These are phyloP conservation scores for Collybiopsis luxurians DNA, from an alignment of 768 basidiomycete species.

Conservation along the genomic window DNA sequence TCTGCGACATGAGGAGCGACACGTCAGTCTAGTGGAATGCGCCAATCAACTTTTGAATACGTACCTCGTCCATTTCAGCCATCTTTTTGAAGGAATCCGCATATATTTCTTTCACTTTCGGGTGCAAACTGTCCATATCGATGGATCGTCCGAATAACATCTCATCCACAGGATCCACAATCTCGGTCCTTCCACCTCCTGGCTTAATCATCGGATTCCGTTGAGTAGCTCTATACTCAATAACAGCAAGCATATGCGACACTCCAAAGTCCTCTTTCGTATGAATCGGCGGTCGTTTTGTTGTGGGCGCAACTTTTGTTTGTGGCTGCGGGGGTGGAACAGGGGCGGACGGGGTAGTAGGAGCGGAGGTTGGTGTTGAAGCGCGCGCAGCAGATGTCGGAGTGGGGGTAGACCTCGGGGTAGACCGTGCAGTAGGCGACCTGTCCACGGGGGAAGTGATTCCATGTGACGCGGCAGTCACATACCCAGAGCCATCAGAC, in stretches of 20 bases:
- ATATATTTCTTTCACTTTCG: conserved; percentile 69
- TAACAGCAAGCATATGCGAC: conserved; percentile 82
- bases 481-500: conserved; percentile 28
- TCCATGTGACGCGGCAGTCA: conserved; percentile 15
- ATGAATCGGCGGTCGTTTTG: conserved; percentile 40
- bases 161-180: conserved; percentile 65
- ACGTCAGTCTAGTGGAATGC: not conserved
- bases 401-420: conserved; percentile 74
- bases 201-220: conserved; percentile 30
- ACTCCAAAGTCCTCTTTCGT: conserved; percentile 87
- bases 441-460: conserved; percentile 14
- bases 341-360: conserved; percentile 20
- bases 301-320: conserved; percentile 17
- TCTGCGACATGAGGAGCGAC: not conserved
- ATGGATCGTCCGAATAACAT: conserved; percentile 67
- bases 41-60: too few relatives aligned
- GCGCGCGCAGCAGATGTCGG: conserved; percentile 63
- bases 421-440: conserved; percentile 36
- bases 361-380: conserved; percentile 37
- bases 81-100: conserved; percentile 66
- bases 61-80: conserved; percentile 79
- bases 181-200: conserved; percentile 24
- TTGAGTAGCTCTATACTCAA: conserved; percentile 59
- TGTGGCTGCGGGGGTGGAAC: conserved; percentile 19
- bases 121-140: conserved; percentile 64